Conservation (phyloP, 305 asterid genomes). For the Fraxinus nigra region DNA sequence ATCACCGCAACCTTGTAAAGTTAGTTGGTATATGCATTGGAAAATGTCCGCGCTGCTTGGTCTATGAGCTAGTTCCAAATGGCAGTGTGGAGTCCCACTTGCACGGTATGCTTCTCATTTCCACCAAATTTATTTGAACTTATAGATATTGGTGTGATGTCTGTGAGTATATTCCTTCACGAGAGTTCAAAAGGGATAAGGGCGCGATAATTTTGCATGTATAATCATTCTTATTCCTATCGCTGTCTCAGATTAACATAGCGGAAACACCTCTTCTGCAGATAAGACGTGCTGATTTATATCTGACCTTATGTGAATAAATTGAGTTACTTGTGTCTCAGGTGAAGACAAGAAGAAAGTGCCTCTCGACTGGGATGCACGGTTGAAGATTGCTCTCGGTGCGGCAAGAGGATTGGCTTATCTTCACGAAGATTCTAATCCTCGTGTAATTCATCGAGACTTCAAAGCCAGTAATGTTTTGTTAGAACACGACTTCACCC, state of each 20-base stretch:
- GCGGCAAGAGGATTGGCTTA: conserved; percentile 96
- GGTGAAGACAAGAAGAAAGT: conserved; percentile 56
- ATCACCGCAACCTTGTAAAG: conserved; percentile 93
- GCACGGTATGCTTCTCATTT: conserved; percentile 53
- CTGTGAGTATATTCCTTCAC: background rate
- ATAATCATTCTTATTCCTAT: background rate
- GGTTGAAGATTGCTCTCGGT: conserved; percentile 89
- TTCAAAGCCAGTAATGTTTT: conserved; percentile 89
- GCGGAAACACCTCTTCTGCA: background rate
- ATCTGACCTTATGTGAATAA: background rate
- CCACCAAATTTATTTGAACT: conserved; percentile 15
- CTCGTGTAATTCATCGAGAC: conserved; percentile 94
- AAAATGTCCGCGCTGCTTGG: conserved; percentile 69
- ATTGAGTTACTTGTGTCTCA: conserved; percentile 31
- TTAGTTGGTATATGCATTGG: conserved; percentile 89
- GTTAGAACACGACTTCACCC: conserved; percentile 82
- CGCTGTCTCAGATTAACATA: conserved; percentile 1
- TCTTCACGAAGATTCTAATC: conserved; percentile 95
- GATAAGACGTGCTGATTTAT: background rate
- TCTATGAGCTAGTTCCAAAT: conserved; percentile 81
- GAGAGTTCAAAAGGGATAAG: background rate
- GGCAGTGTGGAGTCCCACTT: conserved; percentile 96
- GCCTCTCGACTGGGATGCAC: conserved; percentile 90
- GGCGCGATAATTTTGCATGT: background rate
- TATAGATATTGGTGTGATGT: background rate